Evolutionary conservation across 345 rosid genomes (phyloP).

Genomic region (Jatropha curcas): DNA sequence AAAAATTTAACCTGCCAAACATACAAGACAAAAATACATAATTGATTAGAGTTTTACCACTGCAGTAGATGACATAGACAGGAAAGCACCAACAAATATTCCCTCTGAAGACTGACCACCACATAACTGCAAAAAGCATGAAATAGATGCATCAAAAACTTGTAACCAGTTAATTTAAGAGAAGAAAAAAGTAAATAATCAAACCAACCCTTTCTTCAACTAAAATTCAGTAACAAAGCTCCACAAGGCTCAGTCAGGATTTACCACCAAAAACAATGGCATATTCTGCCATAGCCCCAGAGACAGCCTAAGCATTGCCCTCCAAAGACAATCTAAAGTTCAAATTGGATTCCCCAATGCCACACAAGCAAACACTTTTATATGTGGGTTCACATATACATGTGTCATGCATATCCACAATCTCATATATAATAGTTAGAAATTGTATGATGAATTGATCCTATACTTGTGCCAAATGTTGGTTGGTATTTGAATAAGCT

Average conservation of each 20-base stretch:
- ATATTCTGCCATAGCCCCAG: neutral
- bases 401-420: neutral
- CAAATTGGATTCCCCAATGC: neutral
- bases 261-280: neutral
- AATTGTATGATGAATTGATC: neutral
- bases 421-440: neutral
- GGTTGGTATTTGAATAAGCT: neutral
- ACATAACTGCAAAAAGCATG: slow-evolving; percentile 63
- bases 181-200: neutral
- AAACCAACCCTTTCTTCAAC: neutral
- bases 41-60: slow-evolving; percentile 50
- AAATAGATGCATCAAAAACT: slow-evolving; percentile 12
- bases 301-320: neutral
- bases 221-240: no score
- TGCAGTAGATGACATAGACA: slow-evolving; percentile 95
- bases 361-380: neutral
- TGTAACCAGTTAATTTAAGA: neutral
- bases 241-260: neutral
- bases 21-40: neutral
- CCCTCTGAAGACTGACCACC: slow-evolving; percentile 93
- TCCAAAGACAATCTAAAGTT: neutral
- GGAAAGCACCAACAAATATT: slow-evolving; percentile 82
- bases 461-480: neutral
- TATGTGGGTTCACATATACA: neutral
- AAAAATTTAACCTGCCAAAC: neutral